Percentiles rank a stretch among this genome's conserved stretches.
phyloP scores from a whole-genome alignment of 2,329 filamentous ascomycete genomes.

The Diaporthe citri region DNA sequence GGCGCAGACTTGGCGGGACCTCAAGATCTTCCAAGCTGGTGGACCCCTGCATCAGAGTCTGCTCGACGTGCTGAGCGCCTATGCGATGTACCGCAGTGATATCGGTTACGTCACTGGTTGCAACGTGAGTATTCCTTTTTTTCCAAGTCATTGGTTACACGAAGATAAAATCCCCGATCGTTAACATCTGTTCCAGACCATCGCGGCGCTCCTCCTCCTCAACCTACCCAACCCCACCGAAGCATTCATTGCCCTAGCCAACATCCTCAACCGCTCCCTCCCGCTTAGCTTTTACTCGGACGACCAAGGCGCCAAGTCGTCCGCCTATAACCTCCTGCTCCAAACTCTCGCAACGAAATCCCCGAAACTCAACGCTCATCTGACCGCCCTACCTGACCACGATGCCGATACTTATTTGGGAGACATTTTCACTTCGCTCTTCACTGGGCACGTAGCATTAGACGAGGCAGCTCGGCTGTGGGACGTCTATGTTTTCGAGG shows the following conservation, averaged over 20 bases:
- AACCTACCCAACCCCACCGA: conserved; percentile 74
- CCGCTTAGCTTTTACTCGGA: conserved; percentile 81
- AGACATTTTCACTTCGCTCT: conserved; percentile 73
- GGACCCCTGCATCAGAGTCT: conserved; percentile 77
- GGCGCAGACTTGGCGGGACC: conserved; percentile 75
- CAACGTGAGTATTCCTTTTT: conserved; percentile 68
- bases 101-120: conserved; percentile 82
- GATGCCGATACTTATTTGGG: conserved; percentile 68
- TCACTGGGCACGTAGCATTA: conserved; percentile 72
- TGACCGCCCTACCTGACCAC: conserved; percentile 63
- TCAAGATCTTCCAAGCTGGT: conserved; percentile 77
- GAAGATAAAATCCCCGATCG: conserved; percentile 35
- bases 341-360: conserved; percentile 76
- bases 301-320: conserved; percentile 76
- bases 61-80: conserved; percentile 81
- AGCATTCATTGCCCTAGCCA: conserved; percentile 80
- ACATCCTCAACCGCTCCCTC: conserved; percentile 81
- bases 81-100: conserved; percentile 85
- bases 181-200: conserved; percentile 62
- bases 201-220: conserved; percentile 79
- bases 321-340: conserved; percentile 77
- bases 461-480: conserved; percentile 81
- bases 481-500: conserved; percentile 88
- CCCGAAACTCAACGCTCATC: conserved; percentile 72
- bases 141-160: conserved; percentile 39